Percentiles rank a stretch among this genome's conserved stretches.
Conservation (phyloP, 148 eudicot genomes). For the Arctostaphylos glauca region DNA sequence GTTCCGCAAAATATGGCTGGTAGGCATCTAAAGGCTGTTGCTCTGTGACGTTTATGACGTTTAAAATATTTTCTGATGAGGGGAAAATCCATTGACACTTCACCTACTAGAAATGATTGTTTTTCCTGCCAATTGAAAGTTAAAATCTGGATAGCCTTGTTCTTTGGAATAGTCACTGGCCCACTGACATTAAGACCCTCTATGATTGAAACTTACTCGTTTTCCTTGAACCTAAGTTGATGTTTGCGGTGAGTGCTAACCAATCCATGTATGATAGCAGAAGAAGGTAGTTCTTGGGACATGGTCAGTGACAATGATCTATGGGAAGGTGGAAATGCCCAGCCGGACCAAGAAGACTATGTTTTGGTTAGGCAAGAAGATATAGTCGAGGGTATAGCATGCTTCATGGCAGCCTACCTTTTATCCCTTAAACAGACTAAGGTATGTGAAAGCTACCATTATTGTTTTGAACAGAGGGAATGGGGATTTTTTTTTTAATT, state of each 20-base stretch:
- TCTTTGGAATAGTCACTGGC: background rate
- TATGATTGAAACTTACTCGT: background rate
- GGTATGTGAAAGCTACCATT: conserved; percentile 33
- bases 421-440: conserved; percentile 81
- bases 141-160: background rate
- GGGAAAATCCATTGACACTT: background rate
- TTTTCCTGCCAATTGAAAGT: background rate
- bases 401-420: conserved; percentile 92
- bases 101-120: background rate
- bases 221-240: background rate
- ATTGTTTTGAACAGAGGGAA: background rate
- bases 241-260: background rate
- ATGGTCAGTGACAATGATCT: conserved; percentile 78
- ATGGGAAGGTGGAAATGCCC: conserved; percentile 68
- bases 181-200: background rate
- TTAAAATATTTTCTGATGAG: background rate
- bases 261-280: conserved; percentile 39
- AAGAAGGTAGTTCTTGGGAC: conserved; percentile 94
- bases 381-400: conserved; percentile 89
- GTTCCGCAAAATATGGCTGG: conserved; percentile 53
- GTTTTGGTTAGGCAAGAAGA: conserved; percentile 92
- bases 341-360: conserved; percentile 68
- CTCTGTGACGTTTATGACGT: background rate
- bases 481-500: background rate
- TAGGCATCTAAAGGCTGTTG: conserved; percentile 26